phyloP scores from a whole-genome alignment of 2,329 filamentous ascomycete species.

The Clarireedia homoeocarpa region DNA sequence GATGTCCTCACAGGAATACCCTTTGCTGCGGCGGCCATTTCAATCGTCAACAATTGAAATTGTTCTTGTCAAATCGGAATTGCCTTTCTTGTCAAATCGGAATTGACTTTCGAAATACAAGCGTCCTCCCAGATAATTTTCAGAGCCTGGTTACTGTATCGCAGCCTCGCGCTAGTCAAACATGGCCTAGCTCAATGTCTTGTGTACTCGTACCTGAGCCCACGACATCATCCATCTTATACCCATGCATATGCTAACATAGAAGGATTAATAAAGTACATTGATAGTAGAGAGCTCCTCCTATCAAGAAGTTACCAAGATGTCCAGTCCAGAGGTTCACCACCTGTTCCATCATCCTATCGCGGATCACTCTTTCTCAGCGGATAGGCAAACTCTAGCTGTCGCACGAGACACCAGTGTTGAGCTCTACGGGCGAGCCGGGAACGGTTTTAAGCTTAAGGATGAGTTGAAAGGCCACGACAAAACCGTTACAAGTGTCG shows the following conservation, averaged over 20 bases:
- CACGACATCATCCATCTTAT: slow-evolving; percentile 6
- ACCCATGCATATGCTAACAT: slow-evolving; percentile 8
- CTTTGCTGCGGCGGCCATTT: slow-evolving; percentile 2
- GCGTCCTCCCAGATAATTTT: too few relatives aligned
- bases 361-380: slow-evolving; percentile 95
- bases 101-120: neutral
- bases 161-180: slow-evolving; percentile 7
- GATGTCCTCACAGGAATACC: neutral
- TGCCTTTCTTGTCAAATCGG: neutral
- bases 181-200: neutral
- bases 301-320: slow-evolving; percentile 56
- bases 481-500: slow-evolving; percentile 92
- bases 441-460: slow-evolving; percentile 70
- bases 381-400: slow-evolving; percentile 79
- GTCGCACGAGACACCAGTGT: slow-evolving; percentile 86
- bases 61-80: neutral
- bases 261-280: slow-evolving; percentile 3
- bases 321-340: slow-evolving; percentile 85
- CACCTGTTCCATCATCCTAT: slow-evolving; percentile 96
- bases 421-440: slow-evolving; percentile 73
- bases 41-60: neutral
- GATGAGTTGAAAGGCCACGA: slow-evolving; percentile 95
- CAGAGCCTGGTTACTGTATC: neutral
- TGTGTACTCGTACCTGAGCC: slow-evolving; percentile 1
- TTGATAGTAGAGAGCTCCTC: slow-evolving; percentile 98